Percentiles rank a stretch among this genome's conserved stretches.
Evolutionary conservation across 2,329 filamentous ascomycete genomes (phyloP).

Genomic region (Fusarium siculi): DNA sequence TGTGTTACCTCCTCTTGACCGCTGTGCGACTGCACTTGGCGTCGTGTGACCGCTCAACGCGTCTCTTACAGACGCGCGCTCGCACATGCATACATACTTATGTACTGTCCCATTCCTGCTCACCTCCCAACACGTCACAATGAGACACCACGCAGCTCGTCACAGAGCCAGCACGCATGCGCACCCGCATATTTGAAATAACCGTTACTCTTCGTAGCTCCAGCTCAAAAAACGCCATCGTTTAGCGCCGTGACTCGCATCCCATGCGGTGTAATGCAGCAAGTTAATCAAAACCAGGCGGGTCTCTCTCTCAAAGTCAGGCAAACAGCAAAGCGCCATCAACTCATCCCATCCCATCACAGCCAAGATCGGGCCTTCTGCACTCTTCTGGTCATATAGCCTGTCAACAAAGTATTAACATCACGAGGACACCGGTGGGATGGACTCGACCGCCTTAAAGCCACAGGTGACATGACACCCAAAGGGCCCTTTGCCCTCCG

Average conservation of each 20-base stretch:
- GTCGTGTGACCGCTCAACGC: slow-evolving; percentile 22
- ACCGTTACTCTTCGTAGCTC: slow-evolving; percentile 1
- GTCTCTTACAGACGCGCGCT: slow-evolving; percentile 2
- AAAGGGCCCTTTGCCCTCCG: slow-evolving; percentile 7
- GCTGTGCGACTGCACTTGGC: slow-evolving; percentile 6
- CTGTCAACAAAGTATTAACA: slow-evolving; percentile 20
- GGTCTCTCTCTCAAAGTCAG: slow-evolving; percentile 10
- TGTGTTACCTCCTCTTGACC: slow-evolving; percentile 18
- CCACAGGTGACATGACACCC: slow-evolving; percentile 16
- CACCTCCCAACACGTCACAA: slow-evolving; percentile 41
- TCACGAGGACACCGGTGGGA: slow-evolving; percentile 18
- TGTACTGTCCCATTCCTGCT: slow-evolving; percentile 6
- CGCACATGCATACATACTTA: not conserved
- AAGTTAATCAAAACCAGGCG: slow-evolving; percentile 14
- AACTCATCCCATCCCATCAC: not conserved
- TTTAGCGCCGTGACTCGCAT: slow-evolving; percentile 38
- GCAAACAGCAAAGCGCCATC: slow-evolving; percentile 6
- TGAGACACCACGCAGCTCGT: slow-evolving; percentile 36
- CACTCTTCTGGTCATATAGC: slow-evolving; percentile 16
- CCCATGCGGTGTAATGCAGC: slow-evolving; percentile 26
- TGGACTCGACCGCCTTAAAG: slow-evolving; percentile 17
- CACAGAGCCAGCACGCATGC: slow-evolving; percentile 21
- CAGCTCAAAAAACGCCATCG: slow-evolving; percentile 3
- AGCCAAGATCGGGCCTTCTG: slow-evolving; percentile 29
- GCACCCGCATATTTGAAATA: slow-evolving; percentile 14